Evolutionary conservation across 495 filamentous ascomycete species (phyloP), one percentile per base, ranked within the genome.

Genomic region (Penicillium arizonense): DNA sequence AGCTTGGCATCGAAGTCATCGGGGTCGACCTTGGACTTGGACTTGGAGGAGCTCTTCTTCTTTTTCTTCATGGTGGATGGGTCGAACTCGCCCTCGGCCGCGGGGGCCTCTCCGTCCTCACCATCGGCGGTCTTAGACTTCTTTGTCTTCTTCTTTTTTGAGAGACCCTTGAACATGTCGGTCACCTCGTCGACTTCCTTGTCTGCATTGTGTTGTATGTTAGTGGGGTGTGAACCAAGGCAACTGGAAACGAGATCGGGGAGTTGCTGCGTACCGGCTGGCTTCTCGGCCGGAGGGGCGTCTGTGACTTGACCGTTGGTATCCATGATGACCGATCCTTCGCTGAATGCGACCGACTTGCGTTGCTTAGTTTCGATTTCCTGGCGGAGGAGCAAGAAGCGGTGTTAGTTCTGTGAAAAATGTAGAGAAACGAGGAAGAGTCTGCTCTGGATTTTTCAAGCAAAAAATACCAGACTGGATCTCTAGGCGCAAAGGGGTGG

Each of bases 291-390:
- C 28, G 80, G 77, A 66, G 79, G 75, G n/a, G 75, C 70, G 57
- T 91, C 84, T 68, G 82, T 89, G 52, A 96, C 82, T 70, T 83
- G 81, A 50, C 91, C 91, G 77, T 94, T 88, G 64, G 82, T 82
- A 74, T 93, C 87, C 60, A 95, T 89, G 61, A 95, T 85, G 53
- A 87, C 83, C 44, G 87, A 77, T 55, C 87, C 88, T 71, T 92
- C 88, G 63, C 84, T 90, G 71, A 96, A 96, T 28, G 89, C 87
- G 59, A 96, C 91, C 32, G 88, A 93, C 68, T 96, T 96, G 72
- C 91, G 89, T 65, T 85, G 82, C 69, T 75, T 78, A 43, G 63
- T 62, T 56, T 68, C 67, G 46, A 63, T 59, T 66, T 74, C 63
- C 67, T 68, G 42, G 23, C 11, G 42, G 42, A 41, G 35, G 32